phyloP scores from a whole-genome alignment of 73 alveolate species.

The Paramecium biaurelia region DNA sequence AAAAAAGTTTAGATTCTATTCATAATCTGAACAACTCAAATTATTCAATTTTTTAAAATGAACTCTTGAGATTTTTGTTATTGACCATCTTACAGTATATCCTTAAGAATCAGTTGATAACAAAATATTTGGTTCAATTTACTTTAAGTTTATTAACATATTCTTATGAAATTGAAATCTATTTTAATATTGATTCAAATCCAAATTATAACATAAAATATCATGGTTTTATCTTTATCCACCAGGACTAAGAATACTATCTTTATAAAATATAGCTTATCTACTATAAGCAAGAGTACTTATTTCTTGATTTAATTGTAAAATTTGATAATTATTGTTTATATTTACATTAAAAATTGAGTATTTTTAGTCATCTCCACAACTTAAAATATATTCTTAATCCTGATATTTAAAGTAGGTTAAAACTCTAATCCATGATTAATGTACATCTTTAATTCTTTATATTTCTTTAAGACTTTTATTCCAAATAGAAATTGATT shows the following conservation, averaged over 20 bases:
- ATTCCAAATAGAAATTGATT: not conserved
- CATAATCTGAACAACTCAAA: not conserved
- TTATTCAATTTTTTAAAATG: not conserved
- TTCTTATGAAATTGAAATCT: not conserved
- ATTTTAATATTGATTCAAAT: not conserved
- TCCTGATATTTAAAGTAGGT: not conserved
- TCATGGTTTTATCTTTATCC: not conserved
- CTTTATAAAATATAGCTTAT: not conserved
- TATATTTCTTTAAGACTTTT: not conserved
- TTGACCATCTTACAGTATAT: conserved; percentile 4
- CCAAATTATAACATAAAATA: not conserved
- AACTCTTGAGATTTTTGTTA: not conserved
- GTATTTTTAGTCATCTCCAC: not conserved
- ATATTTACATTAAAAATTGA: not conserved
- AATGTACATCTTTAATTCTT: not conserved
- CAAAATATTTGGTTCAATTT: not conserved
- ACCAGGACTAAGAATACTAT: not conserved
- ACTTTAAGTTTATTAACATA: not conserved
- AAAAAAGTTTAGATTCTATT: not conserved
- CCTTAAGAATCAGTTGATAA: not conserved
- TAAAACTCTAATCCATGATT: not conserved
- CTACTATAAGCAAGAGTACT: not conserved
- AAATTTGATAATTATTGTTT: not conserved
- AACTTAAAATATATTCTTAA: not conserved
- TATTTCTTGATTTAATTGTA: not conserved